A percentile compares a stretch with the other conserved stretches of the same genome.
Conservation (phyloP, 768 basidiomycete genomes). For the Lentinus brumalis region DNA sequence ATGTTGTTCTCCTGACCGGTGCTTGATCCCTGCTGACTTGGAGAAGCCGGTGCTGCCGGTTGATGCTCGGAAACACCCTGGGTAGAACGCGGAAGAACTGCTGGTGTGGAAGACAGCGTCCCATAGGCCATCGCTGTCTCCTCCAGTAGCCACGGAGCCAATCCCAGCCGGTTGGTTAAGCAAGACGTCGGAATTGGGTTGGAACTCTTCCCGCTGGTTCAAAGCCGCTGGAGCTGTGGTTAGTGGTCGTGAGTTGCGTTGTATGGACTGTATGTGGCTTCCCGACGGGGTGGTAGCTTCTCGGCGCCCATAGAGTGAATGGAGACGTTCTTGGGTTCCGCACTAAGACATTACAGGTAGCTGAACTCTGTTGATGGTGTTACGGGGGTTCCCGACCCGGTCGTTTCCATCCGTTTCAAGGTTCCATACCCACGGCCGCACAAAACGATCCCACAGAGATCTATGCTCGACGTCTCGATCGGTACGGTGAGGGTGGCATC, state of each 20-base stretch:
- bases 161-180: too few relatives aligned
- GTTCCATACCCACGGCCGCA: neutral
- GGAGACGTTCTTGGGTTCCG: neutral
- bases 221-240: neutral
- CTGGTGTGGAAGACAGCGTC: neutral
- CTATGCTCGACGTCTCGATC: neutral
- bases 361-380: neutral
- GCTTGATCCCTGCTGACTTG: slow-evolving; percentile 12
- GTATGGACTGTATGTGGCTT: neutral
- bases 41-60: slow-evolving; percentile 4
- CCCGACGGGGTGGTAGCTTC: slow-evolving; percentile 4
- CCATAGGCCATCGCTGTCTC: neutral
- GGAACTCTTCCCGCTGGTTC: neutral
- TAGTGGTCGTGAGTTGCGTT: neutral
- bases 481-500: neutral
- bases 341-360: neutral
- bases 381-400: neutral
- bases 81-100: slow-evolving; percentile 17
- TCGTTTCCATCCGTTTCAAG: neutral
- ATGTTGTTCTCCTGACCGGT: neutral
- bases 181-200: too few relatives aligned
- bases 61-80: slow-evolving; percentile 27
- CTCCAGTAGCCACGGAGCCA: neutral
- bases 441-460: neutral
- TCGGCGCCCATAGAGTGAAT: neutral